Percentiles rank a stretch among this genome's conserved stretches.
Conservation (phyloP, 73 alveolate species). For the Vitrella brassicaformis region DNA sequence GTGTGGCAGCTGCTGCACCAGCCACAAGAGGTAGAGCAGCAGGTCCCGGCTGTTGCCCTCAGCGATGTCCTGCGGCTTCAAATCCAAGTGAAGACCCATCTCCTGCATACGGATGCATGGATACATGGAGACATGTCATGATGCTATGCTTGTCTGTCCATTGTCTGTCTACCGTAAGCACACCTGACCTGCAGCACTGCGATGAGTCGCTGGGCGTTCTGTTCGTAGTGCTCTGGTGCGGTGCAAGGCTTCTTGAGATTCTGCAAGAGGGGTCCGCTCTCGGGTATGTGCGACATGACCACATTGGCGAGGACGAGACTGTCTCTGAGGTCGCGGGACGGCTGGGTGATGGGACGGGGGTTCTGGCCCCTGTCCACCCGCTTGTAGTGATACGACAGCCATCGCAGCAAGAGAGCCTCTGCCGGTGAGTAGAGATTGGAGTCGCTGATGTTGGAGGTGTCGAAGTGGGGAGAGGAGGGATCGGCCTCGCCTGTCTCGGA, state of each 20-base stretch:
- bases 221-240: slow-evolving; percentile 24
- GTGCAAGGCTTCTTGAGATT: slow-evolving; percentile 18
- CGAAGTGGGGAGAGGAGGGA: no score
- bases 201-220: slow-evolving; percentile 8
- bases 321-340: slow-evolving; percentile 51
- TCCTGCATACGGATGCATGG: slow-evolving; percentile 29
- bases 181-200: no score
- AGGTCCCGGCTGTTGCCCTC: slow-evolving; percentile 76
- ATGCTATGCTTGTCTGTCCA: no score
- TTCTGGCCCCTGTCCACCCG: slow-evolving; percentile 40
- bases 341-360: slow-evolving; percentile 33
- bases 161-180: no score
- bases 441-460: no score
- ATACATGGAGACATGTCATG: no score
- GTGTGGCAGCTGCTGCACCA: slow-evolving; percentile 81
- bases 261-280: slow-evolving; percentile 32
- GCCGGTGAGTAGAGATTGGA: slow-evolving; percentile 8
- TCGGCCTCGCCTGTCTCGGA: no score
- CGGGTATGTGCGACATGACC: slow-evolving; percentile 55
- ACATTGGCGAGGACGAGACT: slow-evolving; percentile 53
- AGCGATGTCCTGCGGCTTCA: slow-evolving; percentile 45
- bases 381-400: slow-evolving; percentile 71
- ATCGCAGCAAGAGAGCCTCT: slow-evolving; percentile 70
- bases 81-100: slow-evolving; percentile 46
- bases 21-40: slow-evolving; percentile 70